phyloP scores from a whole-genome alignment of 345 rosid species.

The Diplotaxis tenuifolia region DNA sequence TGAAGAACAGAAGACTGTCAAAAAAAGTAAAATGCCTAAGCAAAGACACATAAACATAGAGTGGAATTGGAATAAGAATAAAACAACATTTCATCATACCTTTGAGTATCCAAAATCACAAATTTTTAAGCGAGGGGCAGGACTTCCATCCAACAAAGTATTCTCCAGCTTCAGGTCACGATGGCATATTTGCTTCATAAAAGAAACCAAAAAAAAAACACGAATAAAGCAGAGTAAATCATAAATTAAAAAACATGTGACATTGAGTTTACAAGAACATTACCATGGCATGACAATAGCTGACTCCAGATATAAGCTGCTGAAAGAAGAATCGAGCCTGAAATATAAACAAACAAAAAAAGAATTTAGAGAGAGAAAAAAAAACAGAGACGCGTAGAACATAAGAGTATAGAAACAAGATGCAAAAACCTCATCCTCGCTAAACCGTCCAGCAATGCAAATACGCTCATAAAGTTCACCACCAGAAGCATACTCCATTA shows the following conservation, averaged over 20 bases:
- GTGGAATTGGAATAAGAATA: neutral
- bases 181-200: conserved; percentile 87
- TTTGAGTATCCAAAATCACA: conserved; percentile 98
- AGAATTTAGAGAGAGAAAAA: neutral
- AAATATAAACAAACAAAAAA: neutral
- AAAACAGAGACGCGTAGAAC: neutral
- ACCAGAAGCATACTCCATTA: conserved; percentile 95
- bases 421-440: conserved; percentile 81
- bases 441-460: conserved; percentile 80
- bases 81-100: conserved; percentile 49
- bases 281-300: conserved; percentile 41
- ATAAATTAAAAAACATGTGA: neutral
- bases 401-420: neutral
- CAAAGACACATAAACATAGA: conserved; percentile 3
- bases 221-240: neutral
- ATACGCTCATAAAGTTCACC: conserved; percentile 92
- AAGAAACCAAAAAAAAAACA: neutral
- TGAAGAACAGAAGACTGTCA: conserved; percentile 85
- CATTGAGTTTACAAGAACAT: neutral
- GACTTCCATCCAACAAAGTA: conserved; percentile 89
- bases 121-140: conserved; percentile 87
- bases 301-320: conserved; percentile 44
- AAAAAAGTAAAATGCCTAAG: neutral
- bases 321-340: conserved; percentile 45
- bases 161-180: conserved; percentile 91